These are phyloP conservation scores for Westerdykella aurantiaca DNA, from an alignment of 2,329 filamentous ascomycete genomes.

Conservation along the genomic window DNA sequence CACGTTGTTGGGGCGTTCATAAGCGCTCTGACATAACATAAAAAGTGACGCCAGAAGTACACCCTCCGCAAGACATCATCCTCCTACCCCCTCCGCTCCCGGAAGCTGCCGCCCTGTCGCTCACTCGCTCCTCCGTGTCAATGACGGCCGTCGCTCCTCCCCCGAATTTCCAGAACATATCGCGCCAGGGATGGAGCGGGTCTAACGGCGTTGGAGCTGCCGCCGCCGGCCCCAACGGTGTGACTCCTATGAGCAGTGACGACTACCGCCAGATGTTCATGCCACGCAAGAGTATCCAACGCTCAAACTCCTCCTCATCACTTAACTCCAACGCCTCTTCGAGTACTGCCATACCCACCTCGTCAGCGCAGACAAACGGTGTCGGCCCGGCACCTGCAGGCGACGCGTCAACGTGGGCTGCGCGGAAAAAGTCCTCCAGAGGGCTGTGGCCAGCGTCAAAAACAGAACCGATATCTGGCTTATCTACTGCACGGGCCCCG, in stretches of 20 bases:
- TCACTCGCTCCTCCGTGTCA: conserved; percentile 19
- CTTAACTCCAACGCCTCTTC: conserved; percentile 60
- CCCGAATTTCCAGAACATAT: conserved; percentile 56
- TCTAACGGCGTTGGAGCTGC: conserved; percentile 43
- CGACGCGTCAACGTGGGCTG: conserved; percentile 36
- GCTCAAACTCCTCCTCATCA: conserved; percentile 87
- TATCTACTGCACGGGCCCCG: conserved; percentile 58
- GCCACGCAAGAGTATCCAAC: conserved; percentile 79
- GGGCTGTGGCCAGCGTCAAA: conserved; percentile 62
- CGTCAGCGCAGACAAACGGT: conserved; percentile 59
- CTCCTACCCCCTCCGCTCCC: conserved; percentile 1
- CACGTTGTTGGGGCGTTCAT: conserved; percentile 24
- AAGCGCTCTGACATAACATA: conserved; percentile 19
- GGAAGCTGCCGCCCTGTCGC: conserved; percentile 12
- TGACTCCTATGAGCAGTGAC: conserved; percentile 71
- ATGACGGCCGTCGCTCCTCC: conserved; percentile 65
- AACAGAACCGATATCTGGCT: conserved; percentile 58
- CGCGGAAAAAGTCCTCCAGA: conserved; percentile 47
- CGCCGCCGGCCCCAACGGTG: conserved; percentile 45
- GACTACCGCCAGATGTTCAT: conserved; percentile 77
- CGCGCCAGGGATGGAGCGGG: conserved; percentile 57
- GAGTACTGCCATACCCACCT: conserved; percentile 59
- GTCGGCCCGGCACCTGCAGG: conserved; percentile 37
- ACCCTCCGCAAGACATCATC: neutral
- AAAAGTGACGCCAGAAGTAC: conserved; percentile 12